Base-by-base conservation (phyloP, 2,329 filamentous ascomycete species). In the Colletotrichum sp. region DNA sequence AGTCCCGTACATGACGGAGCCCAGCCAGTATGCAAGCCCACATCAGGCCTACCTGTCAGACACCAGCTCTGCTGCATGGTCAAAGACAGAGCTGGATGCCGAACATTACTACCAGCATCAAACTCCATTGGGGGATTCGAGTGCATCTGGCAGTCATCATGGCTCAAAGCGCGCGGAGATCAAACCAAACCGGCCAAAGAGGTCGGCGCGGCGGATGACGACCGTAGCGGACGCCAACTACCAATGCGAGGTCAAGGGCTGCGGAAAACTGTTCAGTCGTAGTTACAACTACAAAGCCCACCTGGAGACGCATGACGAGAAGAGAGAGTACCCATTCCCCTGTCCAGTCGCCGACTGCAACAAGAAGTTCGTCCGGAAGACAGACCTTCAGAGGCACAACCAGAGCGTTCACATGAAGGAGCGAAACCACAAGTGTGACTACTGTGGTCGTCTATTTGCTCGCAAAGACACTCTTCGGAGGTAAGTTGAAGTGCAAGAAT, bases 211-310 rank as follows among this genome's bases (percentile, higher is more conserved):
- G 58, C 89, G 89, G 79, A 87, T 90, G 79, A 93, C 91, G 3
- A 92, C 92, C 21, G 90, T 89, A 73, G 93, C 93, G 77, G 93
- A 94, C 79, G 94, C 93, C 70, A 94, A 92, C 79, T 94, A 91
- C 83, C 88, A 91, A 77, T 98, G 96, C 81, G 87, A 89, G 70
- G 87, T 92, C 43, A 89, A 92, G 74, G 88, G 92, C 3, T 98
- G 96, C 81, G 93, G 93, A 8, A 95, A 94, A 83, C 90, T 93
- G 18, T 98, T 98, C 82, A 95, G 94, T 78, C 89, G 96, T 77
- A 93, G 92, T 80, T 97, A 96, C 86, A 98, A 98, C 84, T 95
- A 93, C 85, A 96, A 94, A 81, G 94, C 95, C 34, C 96, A 98
- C 83, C 90, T 96, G 89, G 93, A 96, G 81, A 96, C 93, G 1